Percentiles rank a stretch among this genome's conserved stretches.
Evolutionary conservation across 352 stramenopile genomes (phyloP).

Genomic region (Pythium rishiriense): DNA sequence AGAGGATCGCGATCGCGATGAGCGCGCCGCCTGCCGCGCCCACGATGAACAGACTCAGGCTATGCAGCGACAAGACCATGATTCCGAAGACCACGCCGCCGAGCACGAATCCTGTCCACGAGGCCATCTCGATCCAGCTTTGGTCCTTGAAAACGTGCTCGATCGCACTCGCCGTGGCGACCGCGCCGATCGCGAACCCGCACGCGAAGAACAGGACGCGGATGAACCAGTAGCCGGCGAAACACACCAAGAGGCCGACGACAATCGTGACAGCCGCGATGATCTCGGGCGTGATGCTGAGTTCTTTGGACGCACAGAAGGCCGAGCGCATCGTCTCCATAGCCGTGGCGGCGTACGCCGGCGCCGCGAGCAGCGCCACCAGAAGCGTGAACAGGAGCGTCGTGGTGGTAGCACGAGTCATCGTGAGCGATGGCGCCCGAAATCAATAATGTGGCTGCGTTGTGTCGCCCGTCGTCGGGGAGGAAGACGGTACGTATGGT

Average conservation of each 20-base stretch:
- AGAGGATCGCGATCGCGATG: constrained; percentile 52
- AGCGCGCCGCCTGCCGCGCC: constrained; percentile 52
- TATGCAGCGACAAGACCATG: constrained; percentile 45
- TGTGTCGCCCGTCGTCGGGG: too few species aligned
- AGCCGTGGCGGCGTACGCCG: not conserved
- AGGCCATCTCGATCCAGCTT: constrained; percentile 44
- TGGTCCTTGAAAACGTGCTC: constrained; percentile 53
- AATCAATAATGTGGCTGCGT: too few species aligned
- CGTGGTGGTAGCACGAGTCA: too few species aligned
- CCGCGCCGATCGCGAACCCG: constrained; percentile 50
- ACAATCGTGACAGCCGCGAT: not conserved
- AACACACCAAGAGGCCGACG: not conserved
- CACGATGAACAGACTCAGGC: constrained; percentile 46
- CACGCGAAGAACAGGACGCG: constrained; percentile 9
- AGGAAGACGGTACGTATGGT: too few species aligned
- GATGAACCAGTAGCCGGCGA: not conserved
- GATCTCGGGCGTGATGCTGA: not conserved
- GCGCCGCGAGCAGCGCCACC: not conserved
- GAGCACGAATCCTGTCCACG: constrained; percentile 66
- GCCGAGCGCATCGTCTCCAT: not conserved
- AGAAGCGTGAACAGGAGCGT: not conserved
- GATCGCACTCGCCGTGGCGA: constrained; percentile 41
- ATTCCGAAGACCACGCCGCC: constrained; percentile 47
- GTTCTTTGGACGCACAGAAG: not conserved
- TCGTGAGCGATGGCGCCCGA: too few species aligned